phyloP scores from a whole-genome alignment of 345 rosid genomes.

The Rubroshorea leprosula region DNA sequence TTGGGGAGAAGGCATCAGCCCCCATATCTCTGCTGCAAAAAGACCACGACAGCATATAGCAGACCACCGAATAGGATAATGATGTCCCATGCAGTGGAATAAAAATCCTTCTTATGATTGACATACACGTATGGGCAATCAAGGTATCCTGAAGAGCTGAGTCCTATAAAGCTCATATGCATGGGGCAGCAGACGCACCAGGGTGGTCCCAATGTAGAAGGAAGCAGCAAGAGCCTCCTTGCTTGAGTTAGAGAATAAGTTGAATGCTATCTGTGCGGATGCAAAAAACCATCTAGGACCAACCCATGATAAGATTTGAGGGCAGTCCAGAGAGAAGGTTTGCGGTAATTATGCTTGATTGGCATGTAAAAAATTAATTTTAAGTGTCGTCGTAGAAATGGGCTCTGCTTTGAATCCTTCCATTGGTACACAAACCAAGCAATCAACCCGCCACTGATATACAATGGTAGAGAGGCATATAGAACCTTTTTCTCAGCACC shows the following conservation, averaged over 20 bases:
- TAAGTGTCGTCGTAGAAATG: constrained; percentile 18
- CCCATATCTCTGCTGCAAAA: constrained; percentile 68
- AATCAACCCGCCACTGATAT: constrained; percentile 54
- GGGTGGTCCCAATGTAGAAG: constrained; percentile 57
- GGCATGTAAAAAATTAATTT: constrained; percentile 9
- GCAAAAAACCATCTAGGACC: constrained; percentile 67
- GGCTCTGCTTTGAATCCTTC: constrained; percentile 26
- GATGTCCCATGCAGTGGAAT: constrained; percentile 83
- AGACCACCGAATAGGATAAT: constrained; percentile 51
- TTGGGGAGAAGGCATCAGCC: constrained; percentile 57
- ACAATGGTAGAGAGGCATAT: constrained; percentile 49
- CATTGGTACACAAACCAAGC: constrained; percentile 50
- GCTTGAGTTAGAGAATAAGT: constrained; percentile 42
- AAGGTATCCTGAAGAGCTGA: constrained; percentile 45
- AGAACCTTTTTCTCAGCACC: constrained; percentile 60
- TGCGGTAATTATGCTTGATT: constrained; percentile 23
- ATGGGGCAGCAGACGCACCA: constrained; percentile 69
- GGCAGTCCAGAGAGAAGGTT: constrained; percentile 47
- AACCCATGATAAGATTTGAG: constrained; percentile 74
- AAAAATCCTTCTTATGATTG: constrained; percentile 65
- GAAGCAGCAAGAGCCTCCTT: constrained; percentile 45
- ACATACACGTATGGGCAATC: constrained; percentile 70
- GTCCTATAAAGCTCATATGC: constrained; percentile 83
- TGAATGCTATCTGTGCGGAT: constrained; percentile 81
- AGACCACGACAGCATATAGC: constrained; percentile 48